Evolutionary conservation across 345 rosid genomes (phyloP), one percentile per base, ranked within the genome.

Genomic region (Linum trigynum): DNA sequence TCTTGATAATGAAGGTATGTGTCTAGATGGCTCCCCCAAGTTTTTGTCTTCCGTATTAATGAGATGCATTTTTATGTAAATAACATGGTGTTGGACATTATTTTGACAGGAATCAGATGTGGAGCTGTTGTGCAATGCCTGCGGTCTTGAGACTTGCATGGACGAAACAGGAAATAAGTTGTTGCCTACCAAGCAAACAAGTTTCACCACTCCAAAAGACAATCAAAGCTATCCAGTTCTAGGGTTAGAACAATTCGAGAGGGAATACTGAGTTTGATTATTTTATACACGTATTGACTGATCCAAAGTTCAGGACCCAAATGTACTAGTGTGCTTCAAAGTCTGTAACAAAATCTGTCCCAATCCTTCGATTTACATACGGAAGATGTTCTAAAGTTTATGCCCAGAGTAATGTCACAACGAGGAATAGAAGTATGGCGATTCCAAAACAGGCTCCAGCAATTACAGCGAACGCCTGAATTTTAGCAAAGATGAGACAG

Each of bases 361-460:
- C 1, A 0, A 23, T 23, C 32, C 32, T 23, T 23, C 1, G 32
- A 23, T 23, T 23, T 23, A 23, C 32, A 23, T 23, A 23, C 32
- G 1, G 32, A 23, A 23, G 32, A 23, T 14, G 3, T 8, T 4
- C 9, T 41, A 41, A 35, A 58, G 36, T 23, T 71, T 74, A 87
- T 41, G 95, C 90, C 78, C 82, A 82, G 45, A 89, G 81, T 65
- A 92, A 72, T 35, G 95, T 89, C 74, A 87, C 84, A 6, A 71
- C 71, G 7, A 85, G 65, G 72, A 92, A 92, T 7, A 92, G 69
- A 69, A 81, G 35, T 39, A 84, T 5, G 55, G 92, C 98, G 69
- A 92, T 63, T 62, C 92, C 96, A 69, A 92, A 82, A 75, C 98
- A 92, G 53, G 83, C 76, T 23, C 86, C 86, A 36, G 84, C 89